A percentile compares a stretch with the other conserved stretches of the same genome.
These are phyloP conservation scores for Aspergillus bridgeri DNA, from an alignment of 495 filamentous ascomycete species.

Conservation along the genomic window DNA sequence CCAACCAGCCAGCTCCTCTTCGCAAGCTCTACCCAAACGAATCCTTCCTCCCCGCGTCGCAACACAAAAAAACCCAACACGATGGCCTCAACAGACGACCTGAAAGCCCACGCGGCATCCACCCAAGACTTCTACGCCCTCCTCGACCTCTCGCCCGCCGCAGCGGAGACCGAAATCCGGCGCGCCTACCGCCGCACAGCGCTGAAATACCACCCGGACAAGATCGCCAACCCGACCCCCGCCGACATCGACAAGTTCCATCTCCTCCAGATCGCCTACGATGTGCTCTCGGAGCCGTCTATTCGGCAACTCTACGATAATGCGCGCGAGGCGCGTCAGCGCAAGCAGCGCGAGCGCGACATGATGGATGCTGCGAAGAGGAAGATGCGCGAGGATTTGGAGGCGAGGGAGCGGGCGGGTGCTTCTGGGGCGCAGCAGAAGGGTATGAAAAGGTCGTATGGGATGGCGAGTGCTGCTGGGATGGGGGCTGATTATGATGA, in stretches of 20 bases:
- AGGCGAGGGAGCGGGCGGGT: slow-evolving; percentile 54
- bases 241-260: slow-evolving; percentile 69
- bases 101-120: slow-evolving; percentile 54
- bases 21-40: too few relatives aligned
- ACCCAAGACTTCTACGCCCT: slow-evolving; percentile 81
- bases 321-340: slow-evolving; percentile 58
- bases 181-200: slow-evolving; percentile 85
- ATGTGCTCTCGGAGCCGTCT: slow-evolving; percentile 62
- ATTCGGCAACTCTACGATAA: slow-evolving; percentile 66
- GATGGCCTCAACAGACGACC: slow-evolving; percentile 49
- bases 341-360: slow-evolving; percentile 60
- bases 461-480: slow-evolving; percentile 19
- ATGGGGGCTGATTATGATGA: slow-evolving; percentile 41
- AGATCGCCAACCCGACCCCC: slow-evolving; percentile 55
- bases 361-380: slow-evolving; percentile 62
- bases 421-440: slow-evolving; percentile 25
- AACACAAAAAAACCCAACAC: neutral
- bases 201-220: slow-evolving; percentile 88
- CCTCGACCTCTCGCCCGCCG: slow-evolving; percentile 62
- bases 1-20: neutral
- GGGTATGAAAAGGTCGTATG: slow-evolving; percentile 49
- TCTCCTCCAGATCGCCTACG: slow-evolving; percentile 66
- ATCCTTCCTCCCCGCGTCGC: too few relatives aligned
- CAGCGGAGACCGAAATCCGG: slow-evolving; percentile 70
- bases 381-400: slow-evolving; percentile 74